Evolutionary conservation across 257 asterid species (phyloP).

Genomic region (Petunia secreta): DNA sequence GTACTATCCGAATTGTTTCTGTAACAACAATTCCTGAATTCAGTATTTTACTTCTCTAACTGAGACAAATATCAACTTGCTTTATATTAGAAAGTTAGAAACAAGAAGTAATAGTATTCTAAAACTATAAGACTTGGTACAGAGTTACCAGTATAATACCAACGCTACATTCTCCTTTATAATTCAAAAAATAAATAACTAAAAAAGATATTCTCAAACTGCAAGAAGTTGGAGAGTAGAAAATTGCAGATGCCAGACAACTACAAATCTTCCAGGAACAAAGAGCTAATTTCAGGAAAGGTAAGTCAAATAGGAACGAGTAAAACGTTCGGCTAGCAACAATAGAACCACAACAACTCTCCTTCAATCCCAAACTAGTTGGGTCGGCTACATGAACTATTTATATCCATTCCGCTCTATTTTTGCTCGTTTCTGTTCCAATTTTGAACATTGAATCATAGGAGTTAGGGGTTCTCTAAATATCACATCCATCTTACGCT

Average conservation of each 20-base stretch:
- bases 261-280: not conserved
- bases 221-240: no score
- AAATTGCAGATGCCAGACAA: no score
- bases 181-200: no score
- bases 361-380: not conserved
- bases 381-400: not conserved
- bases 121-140: no score
- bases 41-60: no score
- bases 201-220: no score
- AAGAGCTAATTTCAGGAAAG: not conserved
- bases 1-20: not conserved
- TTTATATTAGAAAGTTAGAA: no score
- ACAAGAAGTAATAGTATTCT: no score
- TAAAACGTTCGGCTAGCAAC: not conserved
- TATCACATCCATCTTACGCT: not conserved
- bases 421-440: not conserved
- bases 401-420: slow-evolving; percentile 5
- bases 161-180: no score
- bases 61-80: no score
- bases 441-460: not conserved
- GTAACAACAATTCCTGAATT: no score
- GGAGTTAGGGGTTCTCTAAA: not conserved
- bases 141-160: no score
- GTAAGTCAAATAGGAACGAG: not conserved
- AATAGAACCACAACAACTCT: not conserved